phyloP scores from a whole-genome alignment of 2,329 filamentous ascomycete species.

The Raffaelea albimanens region DNA sequence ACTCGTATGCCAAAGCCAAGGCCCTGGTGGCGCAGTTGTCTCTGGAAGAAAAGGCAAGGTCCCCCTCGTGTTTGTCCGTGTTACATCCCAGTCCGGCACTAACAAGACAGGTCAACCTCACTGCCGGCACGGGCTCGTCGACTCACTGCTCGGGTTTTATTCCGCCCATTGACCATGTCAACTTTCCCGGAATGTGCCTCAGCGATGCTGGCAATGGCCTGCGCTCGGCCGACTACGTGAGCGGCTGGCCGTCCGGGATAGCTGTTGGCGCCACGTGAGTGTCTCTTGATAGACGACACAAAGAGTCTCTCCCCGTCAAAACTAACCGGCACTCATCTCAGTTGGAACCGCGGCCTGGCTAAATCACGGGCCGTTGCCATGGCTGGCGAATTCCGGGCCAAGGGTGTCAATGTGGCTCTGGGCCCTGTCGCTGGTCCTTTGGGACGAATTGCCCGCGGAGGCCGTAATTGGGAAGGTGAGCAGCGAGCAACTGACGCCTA shows the following conservation, averaged over 20 bases:
- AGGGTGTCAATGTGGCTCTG: conserved; percentile 65
- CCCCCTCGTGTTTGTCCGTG: conserved; percentile 13
- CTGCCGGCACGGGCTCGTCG: conserved; percentile 4
- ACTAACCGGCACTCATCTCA: no score
- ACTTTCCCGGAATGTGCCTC: conserved; percentile 33
- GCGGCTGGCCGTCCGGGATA: conserved; percentile 28
- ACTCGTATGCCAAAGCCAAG: conserved; percentile 57
- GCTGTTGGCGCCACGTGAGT: conserved; percentile 28
- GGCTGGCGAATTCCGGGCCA: conserved; percentile 64
- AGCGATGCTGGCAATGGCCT: conserved; percentile 33
- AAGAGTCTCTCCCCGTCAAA: no score
- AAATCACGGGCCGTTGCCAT: conserved; percentile 61
- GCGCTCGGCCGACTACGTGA: conserved; percentile 30
- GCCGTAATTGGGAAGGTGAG: conserved; percentile 50
- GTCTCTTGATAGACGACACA: no score
- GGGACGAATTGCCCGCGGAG: conserved; percentile 50
- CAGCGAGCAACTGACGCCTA: neutral
- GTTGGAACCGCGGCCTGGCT: conserved; percentile 65
- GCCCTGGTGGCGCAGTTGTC: conserved; percentile 64
- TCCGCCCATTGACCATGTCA: conserved; percentile 17
- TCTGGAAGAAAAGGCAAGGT: conserved; percentile 57
- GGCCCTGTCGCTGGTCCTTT: conserved; percentile 66
- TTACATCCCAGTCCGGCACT: conserved; percentile 19
- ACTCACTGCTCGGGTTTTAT: conserved; percentile 8
- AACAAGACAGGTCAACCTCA: conserved; percentile 5